Evolutionary conservation across 805 yeast genomes (phyloP).

Genomic region (Myxozyma kluyveri): DNA sequence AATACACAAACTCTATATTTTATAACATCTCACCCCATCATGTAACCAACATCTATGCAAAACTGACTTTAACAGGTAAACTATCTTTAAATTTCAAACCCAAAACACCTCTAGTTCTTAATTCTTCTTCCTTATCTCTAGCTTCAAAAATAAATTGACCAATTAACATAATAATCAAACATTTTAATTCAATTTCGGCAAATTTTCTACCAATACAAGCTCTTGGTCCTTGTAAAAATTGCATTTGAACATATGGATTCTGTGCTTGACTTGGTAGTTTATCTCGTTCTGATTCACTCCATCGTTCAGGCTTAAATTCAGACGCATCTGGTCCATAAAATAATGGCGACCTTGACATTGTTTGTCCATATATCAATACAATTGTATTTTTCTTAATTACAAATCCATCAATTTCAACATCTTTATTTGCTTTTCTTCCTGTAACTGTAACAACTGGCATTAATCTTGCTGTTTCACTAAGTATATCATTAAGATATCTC

Average conservation of each 20-base stretch:
- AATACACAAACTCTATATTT: background rate
- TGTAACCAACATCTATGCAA: no score
- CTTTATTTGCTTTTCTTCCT: conserved; percentile 5
- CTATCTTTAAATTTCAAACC: conserved; percentile 16
- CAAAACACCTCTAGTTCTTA: conserved; percentile 5
- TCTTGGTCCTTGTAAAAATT: conserved; percentile 25
- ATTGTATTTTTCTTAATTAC: conserved; percentile 9
- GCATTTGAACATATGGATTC: conserved; percentile 8
- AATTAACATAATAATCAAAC: conserved; percentile 17
- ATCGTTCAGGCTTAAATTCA: conserved; percentile 23
- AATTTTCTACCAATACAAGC: conserved; percentile 23
- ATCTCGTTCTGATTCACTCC: conserved; percentile 6
- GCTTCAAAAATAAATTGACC: conserved; percentile 17
- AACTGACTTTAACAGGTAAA: conserved; percentile 6
- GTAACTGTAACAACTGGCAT: conserved; percentile 16
- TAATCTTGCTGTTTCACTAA: conserved; percentile 12
- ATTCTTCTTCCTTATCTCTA: conserved; percentile 4
- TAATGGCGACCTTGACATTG: background rate
- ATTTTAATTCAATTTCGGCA: conserved; percentile 22
- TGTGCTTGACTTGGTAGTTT: conserved; percentile 7
- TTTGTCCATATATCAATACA: conserved; percentile 4
- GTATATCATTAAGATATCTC: conserved; percentile 10
- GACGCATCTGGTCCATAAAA: conserved; percentile 19
- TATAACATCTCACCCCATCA: no score
- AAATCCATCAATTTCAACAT: conserved; percentile 4